These are phyloP conservation scores for Podaxis sp. DNA, from an alignment of 768 basidiomycete genomes.

Conservation along the genomic window DNA sequence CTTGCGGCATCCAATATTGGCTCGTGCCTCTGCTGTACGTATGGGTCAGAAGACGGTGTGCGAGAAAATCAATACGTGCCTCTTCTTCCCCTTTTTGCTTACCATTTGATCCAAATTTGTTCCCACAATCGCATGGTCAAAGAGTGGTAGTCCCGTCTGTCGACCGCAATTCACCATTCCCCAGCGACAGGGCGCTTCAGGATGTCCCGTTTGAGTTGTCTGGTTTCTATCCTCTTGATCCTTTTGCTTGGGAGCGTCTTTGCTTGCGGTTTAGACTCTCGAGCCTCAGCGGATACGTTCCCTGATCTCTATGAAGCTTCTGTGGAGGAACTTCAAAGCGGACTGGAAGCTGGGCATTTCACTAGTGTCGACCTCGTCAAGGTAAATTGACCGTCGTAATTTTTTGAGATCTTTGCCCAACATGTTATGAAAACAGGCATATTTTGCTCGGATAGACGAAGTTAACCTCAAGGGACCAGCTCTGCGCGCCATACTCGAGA, in stretches of 20 bases:
- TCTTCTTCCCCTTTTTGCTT: background rate
- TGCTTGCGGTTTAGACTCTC: background rate
- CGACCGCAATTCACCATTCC: background rate
- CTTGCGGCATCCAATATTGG: background rate
- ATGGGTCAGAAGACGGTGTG: background rate
- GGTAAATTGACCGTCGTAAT: slow-evolving; percentile 28
- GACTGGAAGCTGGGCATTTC: slow-evolving; percentile 49
- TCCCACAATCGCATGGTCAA: background rate
- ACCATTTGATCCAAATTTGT: background rate
- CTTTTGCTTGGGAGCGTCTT: background rate
- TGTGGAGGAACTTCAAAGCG: slow-evolving; percentile 52
- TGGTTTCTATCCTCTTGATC: background rate
- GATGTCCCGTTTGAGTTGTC: background rate
- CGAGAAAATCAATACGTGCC: background rate
- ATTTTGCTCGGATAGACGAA: slow-evolving; percentile 65
- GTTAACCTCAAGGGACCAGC: slow-evolving; percentile 62
- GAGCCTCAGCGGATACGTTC: slow-evolving; percentile 16
- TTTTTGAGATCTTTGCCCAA: background rate
- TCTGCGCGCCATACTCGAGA: slow-evolving; percentile 59
- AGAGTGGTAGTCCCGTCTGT: background rate
- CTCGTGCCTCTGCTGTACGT: background rate
- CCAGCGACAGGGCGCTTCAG: background rate
- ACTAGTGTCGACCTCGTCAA: slow-evolving; percentile 64
- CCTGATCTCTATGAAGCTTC: slow-evolving; percentile 66
- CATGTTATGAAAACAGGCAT: slow-evolving; percentile 42